Percentiles rank a stretch among this genome's conserved stretches.
phyloP scores from a whole-genome alignment of 2,329 filamentous ascomycete genomes.

The Aureobasidium mangrovei region DNA sequence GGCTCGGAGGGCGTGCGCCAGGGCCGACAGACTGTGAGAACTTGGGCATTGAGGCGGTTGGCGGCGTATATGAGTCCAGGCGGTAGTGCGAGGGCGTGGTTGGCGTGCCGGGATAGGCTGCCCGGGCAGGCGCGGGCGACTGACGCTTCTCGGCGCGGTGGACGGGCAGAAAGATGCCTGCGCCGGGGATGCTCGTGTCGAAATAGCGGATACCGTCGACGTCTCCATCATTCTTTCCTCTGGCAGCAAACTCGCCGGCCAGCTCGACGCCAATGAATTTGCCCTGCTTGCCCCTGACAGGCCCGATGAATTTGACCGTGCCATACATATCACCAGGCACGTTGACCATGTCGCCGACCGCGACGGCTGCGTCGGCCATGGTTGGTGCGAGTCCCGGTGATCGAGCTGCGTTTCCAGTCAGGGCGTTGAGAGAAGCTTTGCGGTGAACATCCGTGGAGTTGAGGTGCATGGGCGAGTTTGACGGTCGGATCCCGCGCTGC shows the following conservation, averaged over 20 bases:
- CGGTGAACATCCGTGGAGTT: constrained; percentile 47
- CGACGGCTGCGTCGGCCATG: constrained; percentile 47
- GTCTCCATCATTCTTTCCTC: constrained; percentile 92
- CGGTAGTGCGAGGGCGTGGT: constrained; percentile 53
- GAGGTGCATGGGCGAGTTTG: constrained; percentile 30
- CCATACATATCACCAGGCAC: constrained; percentile 91
- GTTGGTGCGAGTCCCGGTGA: constrained; percentile 17
- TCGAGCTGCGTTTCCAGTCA: constrained; percentile 42
- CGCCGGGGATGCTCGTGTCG: constrained; percentile 62
- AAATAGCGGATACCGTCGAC: constrained; percentile 83
- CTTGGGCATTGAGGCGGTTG: constrained; percentile 56
- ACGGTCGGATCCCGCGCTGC: constrained; percentile 1
- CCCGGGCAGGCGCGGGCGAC: constrained; percentile 45
- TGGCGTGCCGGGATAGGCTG: constrained; percentile 57
- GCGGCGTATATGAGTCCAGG: constrained; percentile 43
- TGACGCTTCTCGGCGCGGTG: constrained; percentile 67
- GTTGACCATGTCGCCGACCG: constrained; percentile 76
- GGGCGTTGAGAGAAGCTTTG: constrained; percentile 60
- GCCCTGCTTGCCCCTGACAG: constrained; percentile 80
- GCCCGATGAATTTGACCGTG: constrained; percentile 78
- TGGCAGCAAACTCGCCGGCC: constrained; percentile 64
- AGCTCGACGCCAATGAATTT: constrained; percentile 90
- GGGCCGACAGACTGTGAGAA: constrained; percentile 86
- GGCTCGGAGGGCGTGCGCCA: constrained; percentile 57
- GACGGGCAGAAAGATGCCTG: constrained; percentile 88